Base-by-base conservation (phyloP, 495 filamentous ascomycete genomes). In the Xylaria grammica region DNA sequence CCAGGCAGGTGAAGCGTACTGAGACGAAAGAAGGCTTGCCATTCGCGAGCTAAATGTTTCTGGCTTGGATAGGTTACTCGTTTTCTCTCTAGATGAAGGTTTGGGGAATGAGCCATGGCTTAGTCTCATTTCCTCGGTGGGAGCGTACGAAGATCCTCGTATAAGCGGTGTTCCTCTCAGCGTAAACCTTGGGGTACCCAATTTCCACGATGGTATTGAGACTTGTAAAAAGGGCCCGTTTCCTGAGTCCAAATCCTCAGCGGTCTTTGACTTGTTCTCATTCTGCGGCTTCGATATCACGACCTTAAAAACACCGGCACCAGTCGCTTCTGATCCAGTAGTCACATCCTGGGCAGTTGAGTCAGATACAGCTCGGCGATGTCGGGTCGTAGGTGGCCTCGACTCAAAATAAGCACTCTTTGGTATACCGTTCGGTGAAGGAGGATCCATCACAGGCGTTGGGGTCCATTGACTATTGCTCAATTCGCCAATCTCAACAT, bases 131-230 rank as follows among this genome's bases (percentile, higher is more conserved):
- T 85, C 84, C 46, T 85, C 83, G 36, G 80, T 83, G 4, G 82
- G 79, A 10, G 85, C 84, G 66, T 85, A 84, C 6, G 82, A 87
- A 7, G 93, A 95, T 71, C 87, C 91, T 60, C 91, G 90, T 66
- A 98, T 82, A 63, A 91, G 86, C 2, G 93, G 89, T 49, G 88
- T 95, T 8, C 93, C 91, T 63, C 86, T 84, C 20, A 85, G 76
- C 65, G 89, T 94, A 74, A 97, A 97, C 49, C 87, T 87, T 10
- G 93, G 90, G 3, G 90, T 90, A 4, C 92, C 93, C 58, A 98
- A 81, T 58, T 89, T 87, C 79, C 96, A 96, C 65, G 91, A 89
- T 44, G 95, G 93, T 60, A 97, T 96, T 8, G 90, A 85, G 38
- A 94, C 84, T 66, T 96, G 87, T 51, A 97, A 74, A 42, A 88